Evolutionary conservation across 768 basidiomycete species (phyloP), one percentile per base, ranked within the genome.

Genomic region (Termitomyces heimii): DNA sequence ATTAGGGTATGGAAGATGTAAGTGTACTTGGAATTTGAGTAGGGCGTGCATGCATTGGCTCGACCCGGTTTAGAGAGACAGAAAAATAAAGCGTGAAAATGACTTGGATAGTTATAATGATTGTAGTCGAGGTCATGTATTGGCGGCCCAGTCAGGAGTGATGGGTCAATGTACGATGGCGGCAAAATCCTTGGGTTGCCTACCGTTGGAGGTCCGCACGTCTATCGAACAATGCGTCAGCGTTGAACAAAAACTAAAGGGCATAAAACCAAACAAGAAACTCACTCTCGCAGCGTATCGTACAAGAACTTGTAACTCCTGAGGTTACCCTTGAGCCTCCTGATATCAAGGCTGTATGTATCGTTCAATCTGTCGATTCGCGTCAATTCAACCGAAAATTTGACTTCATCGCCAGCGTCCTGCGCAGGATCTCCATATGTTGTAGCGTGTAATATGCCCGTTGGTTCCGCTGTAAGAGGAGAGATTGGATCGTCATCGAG

Each of bases 361-460:
- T 92, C 92, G 63, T 87, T 91, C 65, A 98, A 78, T 60, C 93
- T 84, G 70, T 92, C 89, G 65, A 99, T 78, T 65, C 90, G 77
- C 47, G 96, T 98, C 60, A 99, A 73, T 75, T 99, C 97, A 60
- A 98, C 89, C 13, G 86, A 92, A 77, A 98, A 98, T 63, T 92
- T 85, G 63, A 99, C 93, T 83, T 98, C 97, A 64, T 96, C 96
- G 31, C 94, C 94, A 20, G 84, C 83, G 66, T 98, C 97, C 63
- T 89, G 82, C 4, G 78, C 68, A n/a, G 75, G 63, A 56, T 91
- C 91, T 14, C 95, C 95, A 65, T 96, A 98, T 22, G 87, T 67
- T 22, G 85, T 73, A 54, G 87, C 82, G n/a, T 55, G 46, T 1
- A 66, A 62, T 51, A 72, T 72, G n/a, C 75, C 37, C 39, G 69